A percentile compares a stretch with the other conserved stretches of the same genome.
phyloP scores from a whole-genome alignment of 2,329 filamentous ascomycete genomes.

The Xylaria sp. region DNA sequence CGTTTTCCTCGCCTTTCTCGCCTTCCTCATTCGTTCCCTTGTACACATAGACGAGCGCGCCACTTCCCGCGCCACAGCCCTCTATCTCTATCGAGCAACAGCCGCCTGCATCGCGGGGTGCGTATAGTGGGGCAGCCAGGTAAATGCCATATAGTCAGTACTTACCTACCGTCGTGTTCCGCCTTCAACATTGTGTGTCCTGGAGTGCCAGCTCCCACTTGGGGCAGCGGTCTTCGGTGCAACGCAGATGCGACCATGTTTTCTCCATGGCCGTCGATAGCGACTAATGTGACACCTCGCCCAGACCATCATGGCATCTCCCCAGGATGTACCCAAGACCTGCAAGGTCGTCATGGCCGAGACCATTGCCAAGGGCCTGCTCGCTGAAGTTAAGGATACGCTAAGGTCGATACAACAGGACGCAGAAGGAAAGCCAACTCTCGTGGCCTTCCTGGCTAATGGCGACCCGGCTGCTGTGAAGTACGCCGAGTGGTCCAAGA shows the following conservation, averaged over 20 bases:
- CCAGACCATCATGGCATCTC: conserved; percentile 46
- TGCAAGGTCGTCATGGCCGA: conserved; percentile 95
- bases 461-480: conserved; percentile 87
- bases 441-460: conserved; percentile 93
- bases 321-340: conserved; percentile 59
- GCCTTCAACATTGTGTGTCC: background rate
- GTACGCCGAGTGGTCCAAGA: conserved; percentile 97
- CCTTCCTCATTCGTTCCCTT: background rate
- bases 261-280: background rate
- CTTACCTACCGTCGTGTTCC: background rate
- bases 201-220: background rate
- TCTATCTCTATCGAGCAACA: conserved; percentile 11
- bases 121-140: conserved; percentile 30
- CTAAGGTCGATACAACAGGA: conserved; percentile 71
- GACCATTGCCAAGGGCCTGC: conserved; percentile 81
- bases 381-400: conserved; percentile 78
- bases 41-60: conserved; percentile 1
- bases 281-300: conserved; percentile 13
- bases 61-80: conserved; percentile 1
- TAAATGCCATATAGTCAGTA: too few species aligned
- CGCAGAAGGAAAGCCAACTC: conserved; percentile 65
- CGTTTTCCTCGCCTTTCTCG: conserved; percentile 7
- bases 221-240: too few species aligned
- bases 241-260: background rate
- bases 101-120: conserved; percentile 30